These are phyloP conservation scores for Carex sylvatica DNA, from an alignment of 202 grass and related monocot species.

Conservation along the genomic window DNA sequence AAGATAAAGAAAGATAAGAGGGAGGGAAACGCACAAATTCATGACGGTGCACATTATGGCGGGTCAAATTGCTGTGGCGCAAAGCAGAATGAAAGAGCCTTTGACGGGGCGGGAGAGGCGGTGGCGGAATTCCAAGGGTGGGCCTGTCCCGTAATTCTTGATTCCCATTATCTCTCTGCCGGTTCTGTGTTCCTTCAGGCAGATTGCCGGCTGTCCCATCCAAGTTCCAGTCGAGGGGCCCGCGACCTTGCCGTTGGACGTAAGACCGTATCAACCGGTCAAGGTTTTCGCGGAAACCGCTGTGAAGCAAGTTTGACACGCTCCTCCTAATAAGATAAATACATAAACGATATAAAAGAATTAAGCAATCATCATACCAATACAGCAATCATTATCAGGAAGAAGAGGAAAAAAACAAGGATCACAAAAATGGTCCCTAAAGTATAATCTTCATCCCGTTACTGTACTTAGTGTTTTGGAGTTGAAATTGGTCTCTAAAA, in stretches of 20 bases:
- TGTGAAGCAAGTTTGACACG: slow-evolving; percentile 97
- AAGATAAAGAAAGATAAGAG: background rate
- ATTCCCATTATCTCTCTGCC: slow-evolving; percentile 56
- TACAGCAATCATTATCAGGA: background rate
- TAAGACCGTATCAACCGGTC: slow-evolving; percentile 93
- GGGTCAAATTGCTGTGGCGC: slow-evolving; percentile 63
- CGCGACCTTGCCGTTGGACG: slow-evolving; percentile 59
- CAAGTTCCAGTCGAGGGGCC: slow-evolving; percentile 60
- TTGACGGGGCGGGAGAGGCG: slow-evolving; percentile 77
- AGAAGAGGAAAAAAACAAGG: background rate
- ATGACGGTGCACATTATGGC: slow-evolving; percentile 58
- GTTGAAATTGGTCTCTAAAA: background rate
- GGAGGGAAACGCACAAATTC: slow-evolving; percentile 49
- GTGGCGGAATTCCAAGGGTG: slow-evolving; percentile 59
- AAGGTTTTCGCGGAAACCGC: slow-evolving; percentile 96
- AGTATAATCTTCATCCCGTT: background rate
- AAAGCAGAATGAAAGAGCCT: slow-evolving; percentile 67
- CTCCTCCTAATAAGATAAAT: slow-evolving; percentile 63
- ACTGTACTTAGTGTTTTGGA: background rate
- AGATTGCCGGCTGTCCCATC: slow-evolving; percentile 43
- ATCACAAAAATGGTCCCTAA: background rate
- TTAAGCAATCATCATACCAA: background rate
- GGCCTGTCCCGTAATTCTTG: slow-evolving; percentile 57
- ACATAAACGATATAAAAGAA: slow-evolving; percentile 16
- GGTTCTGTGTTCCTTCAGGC: slow-evolving; percentile 54